A percentile compares a stretch with the other conserved stretches of the same genome.
Conservation (phyloP, 306 rosid genomes). For the Rosa persica region DNA sequence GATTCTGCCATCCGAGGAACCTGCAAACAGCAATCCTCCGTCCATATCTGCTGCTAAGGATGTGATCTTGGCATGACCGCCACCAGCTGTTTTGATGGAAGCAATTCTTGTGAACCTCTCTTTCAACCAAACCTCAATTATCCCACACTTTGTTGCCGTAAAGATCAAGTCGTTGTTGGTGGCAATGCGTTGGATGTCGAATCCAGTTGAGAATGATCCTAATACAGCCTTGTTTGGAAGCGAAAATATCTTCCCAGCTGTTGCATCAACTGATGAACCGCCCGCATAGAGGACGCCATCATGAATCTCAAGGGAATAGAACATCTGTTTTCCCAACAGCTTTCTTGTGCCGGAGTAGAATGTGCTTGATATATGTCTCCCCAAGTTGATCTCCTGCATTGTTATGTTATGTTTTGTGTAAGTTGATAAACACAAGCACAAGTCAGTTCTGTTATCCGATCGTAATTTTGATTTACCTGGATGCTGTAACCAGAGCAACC, state of each 20-base stretch:
- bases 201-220: conserved; percentile 69
- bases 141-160: conserved; percentile 72
- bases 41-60: conserved; percentile 58
- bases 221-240: conserved; percentile 58
- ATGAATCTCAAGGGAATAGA: conserved; percentile 64
- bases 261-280: conserved; percentile 72
- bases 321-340: conserved; percentile 74
- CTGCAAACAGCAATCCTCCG: conserved; percentile 67
- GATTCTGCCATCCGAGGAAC: conserved; percentile 80
- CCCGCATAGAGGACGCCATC: conserved; percentile 64
- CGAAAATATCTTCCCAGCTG: conserved; percentile 65
- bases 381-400: conserved; percentile 82
- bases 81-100: conserved; percentile 62
- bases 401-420: background rate
- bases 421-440: conserved; percentile 10
- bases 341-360: conserved; percentile 81
- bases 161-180: conserved; percentile 68
- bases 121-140: conserved; percentile 76
- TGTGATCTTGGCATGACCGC: conserved; percentile 68
- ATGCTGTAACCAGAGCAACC: conserved; percentile 85
- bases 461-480: conserved; percentile 45
- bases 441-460: background rate
- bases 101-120: conserved; percentile 54
- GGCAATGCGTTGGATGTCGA: conserved; percentile 68
- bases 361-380: conserved; percentile 48